These are phyloP conservation scores for Fusarium lateritium DNA, from an alignment of 2,329 filamentous ascomycete species.

Conservation along the genomic window DNA sequence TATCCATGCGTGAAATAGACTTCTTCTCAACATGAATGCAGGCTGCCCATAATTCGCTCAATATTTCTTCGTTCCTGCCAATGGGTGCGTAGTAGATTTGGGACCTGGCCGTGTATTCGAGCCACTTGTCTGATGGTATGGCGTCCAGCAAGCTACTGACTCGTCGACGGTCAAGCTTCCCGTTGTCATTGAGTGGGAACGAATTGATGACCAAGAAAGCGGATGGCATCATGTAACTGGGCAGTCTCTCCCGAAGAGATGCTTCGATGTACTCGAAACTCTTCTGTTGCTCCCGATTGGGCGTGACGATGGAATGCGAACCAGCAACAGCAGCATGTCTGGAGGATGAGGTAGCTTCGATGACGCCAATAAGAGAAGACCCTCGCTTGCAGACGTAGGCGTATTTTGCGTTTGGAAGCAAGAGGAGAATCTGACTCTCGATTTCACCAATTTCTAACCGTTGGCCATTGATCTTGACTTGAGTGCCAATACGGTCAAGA, in stretches of 20 bases:
- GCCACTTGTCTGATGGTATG: constrained; percentile 6
- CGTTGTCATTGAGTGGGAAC: constrained; percentile 3
- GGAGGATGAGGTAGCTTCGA: neutral
- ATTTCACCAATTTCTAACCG: constrained; percentile 4
- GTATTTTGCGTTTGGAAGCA: neutral
- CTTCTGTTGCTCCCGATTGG: neutral
- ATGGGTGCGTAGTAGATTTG: constrained; percentile 3
- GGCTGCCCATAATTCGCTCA: constrained; percentile 7
- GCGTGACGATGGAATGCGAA: constrained; percentile 5
- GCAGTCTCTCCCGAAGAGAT: constrained; percentile 6
- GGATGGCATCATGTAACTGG: constrained; percentile 13
- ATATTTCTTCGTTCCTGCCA: constrained; percentile 6
- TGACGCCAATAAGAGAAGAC: constrained; percentile 3
- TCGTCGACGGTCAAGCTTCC: constrained; percentile 10
- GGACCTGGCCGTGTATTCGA: constrained; percentile 6
- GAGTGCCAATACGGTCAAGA: neutral
- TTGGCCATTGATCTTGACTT: constrained; percentile 4
- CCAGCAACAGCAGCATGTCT: too few relatives aligned
- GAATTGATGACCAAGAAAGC: constrained; percentile 10
- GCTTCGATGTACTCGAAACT: constrained; percentile 7
- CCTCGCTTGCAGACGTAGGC: constrained; percentile 6
- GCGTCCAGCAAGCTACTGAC: neutral
- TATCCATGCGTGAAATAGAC: constrained; percentile 5
- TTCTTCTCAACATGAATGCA: neutral
- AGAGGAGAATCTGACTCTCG: constrained; percentile 3